Percentiles rank a stretch among this genome's conserved stretches.
Evolutionary conservation across 106 monocot genomes (phyloP).

Genomic region (Acanthochlamys bracteata): DNA sequence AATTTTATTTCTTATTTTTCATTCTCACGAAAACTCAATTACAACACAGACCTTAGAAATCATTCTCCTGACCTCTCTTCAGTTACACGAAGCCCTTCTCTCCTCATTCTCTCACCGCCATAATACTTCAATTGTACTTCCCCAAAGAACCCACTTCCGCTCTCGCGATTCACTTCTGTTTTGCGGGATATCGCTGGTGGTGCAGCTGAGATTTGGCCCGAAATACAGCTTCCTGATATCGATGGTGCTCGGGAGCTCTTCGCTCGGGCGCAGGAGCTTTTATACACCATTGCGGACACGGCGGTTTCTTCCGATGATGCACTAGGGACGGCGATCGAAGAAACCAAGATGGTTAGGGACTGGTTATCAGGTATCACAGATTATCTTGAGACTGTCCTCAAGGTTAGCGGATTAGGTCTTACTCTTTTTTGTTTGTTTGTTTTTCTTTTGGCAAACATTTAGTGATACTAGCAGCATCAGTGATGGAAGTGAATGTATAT

Average conservation of each 20-base stretch:
- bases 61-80: slow-evolving; percentile 26
- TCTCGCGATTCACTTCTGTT: not conserved
- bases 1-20: too few relatives aligned
- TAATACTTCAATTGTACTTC: slow-evolving; percentile 1
- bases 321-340: slow-evolving; percentile 24
- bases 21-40: too few relatives aligned
- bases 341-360: slow-evolving; percentile 48
- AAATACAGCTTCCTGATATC: slow-evolving; percentile 25
- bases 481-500: too few relatives aligned
- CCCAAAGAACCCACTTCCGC: slow-evolving; percentile 9
- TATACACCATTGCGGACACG: slow-evolving; percentile 77
- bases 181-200: slow-evolving; percentile 2
- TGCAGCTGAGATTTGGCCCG: slow-evolving; percentile 1
- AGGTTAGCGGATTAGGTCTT: slow-evolving; percentile 24
- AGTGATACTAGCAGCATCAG: too few relatives aligned
- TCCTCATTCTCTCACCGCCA: slow-evolving; percentile 1
- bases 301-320: slow-evolving; percentile 26
- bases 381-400: slow-evolving; percentile 66
- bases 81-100: slow-evolving; percentile 7
- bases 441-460: not conserved
- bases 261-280: slow-evolving; percentile 32
- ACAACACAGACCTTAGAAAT: slow-evolving; percentile 1
- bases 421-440: not conserved
- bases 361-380: slow-evolving; percentile 76
- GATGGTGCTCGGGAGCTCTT: slow-evolving; percentile 23